These are phyloP conservation scores for Edaphochlamys debaryana DNA, from an alignment of 139 green algal genomes.

Conservation along the genomic window DNA sequence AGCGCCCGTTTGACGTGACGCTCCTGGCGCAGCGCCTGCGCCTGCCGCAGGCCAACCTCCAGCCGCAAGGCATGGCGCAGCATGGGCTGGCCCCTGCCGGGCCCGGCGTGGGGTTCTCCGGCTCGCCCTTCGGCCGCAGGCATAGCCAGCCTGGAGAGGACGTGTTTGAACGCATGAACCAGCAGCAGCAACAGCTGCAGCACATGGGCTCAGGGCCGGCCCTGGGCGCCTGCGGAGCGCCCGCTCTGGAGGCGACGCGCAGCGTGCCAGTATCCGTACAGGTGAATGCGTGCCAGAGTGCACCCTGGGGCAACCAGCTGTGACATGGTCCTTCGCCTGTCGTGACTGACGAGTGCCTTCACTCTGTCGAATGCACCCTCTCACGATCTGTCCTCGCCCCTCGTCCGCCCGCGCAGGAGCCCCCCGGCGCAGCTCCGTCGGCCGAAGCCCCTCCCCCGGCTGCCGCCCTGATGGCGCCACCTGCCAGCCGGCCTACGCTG, in stretches of 20 bases:
- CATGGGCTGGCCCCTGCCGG: not conserved
- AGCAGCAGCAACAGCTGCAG: not conserved
- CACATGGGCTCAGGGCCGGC: too few relatives aligned
- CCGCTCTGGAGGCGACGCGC: too few relatives aligned
- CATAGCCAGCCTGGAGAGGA: constrained; percentile 5
- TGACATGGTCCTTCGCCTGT: too few relatives aligned
- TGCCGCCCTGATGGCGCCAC: too few relatives aligned
- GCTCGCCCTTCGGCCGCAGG: not conserved
- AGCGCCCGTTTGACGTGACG: not conserved
- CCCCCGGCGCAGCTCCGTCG: too few relatives aligned
- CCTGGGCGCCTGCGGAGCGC: too few relatives aligned
- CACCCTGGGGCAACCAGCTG: too few relatives aligned
- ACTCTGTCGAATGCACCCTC: not conserved
- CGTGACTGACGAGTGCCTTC: not conserved
- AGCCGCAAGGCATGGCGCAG: not conserved
- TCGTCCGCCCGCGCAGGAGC: too few relatives aligned
- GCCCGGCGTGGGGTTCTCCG: not conserved
- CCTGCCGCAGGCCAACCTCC: not conserved
- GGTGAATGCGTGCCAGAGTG: too few relatives aligned
- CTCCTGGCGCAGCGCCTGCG: not conserved
- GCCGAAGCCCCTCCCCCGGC: too few relatives aligned
- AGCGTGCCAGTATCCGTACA: too few relatives aligned
- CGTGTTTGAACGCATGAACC: not conserved
- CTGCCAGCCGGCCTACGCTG: not conserved
- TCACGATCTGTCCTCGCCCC: too few relatives aligned